Conservation (phyloP, 371 early-diverging fungal genomes). For the Mucor piriformis region DNA sequence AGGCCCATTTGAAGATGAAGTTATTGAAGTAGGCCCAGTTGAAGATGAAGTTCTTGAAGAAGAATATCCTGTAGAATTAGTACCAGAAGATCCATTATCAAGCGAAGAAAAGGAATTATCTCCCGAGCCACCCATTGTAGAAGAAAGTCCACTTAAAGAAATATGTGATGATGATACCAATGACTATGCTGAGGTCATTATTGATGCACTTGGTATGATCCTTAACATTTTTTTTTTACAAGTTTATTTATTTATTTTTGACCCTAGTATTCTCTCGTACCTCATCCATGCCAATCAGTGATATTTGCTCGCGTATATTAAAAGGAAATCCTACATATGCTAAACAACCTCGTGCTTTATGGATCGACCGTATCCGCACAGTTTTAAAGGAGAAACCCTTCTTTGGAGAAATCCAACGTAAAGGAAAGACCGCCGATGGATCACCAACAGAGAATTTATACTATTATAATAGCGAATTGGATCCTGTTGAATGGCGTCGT, state of each 20-base stretch:
- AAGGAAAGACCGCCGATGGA: slow-evolving; percentile 68
- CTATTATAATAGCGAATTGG: slow-evolving; percentile 63
- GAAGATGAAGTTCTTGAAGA: slow-evolving; percentile 10
- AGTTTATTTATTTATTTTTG: neutral
- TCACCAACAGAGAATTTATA: slow-evolving; percentile 64
- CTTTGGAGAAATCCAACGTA: slow-evolving; percentile 65
- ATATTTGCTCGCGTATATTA: slow-evolving; percentile 52
- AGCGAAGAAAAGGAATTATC: slow-evolving; percentile 15
- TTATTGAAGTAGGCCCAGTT: neutral
- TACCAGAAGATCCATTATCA: slow-evolving; percentile 18
- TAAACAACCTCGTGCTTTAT: slow-evolving; percentile 35
- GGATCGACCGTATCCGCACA: slow-evolving; percentile 38
- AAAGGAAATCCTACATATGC: slow-evolving; percentile 41
- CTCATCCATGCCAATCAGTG: slow-evolving; percentile 54
- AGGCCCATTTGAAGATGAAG: neutral
- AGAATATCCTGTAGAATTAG: slow-evolving; percentile 4
- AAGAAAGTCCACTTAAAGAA: slow-evolving; percentile 7
- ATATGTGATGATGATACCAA: slow-evolving; percentile 10
- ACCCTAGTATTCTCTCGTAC: slow-evolving; percentile 46
- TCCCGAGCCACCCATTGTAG: slow-evolving; percentile 4
- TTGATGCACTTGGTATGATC: slow-evolving; percentile 48
- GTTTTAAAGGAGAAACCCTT: slow-evolving; percentile 45
- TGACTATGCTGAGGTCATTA: slow-evolving; percentile 48
- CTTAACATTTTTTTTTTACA: neutral
- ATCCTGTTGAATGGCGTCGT: slow-evolving; percentile 60